phyloP scores from a whole-genome alignment of 1,139 yeast species.

The Yamadazyma membranifaciens region DNA sequence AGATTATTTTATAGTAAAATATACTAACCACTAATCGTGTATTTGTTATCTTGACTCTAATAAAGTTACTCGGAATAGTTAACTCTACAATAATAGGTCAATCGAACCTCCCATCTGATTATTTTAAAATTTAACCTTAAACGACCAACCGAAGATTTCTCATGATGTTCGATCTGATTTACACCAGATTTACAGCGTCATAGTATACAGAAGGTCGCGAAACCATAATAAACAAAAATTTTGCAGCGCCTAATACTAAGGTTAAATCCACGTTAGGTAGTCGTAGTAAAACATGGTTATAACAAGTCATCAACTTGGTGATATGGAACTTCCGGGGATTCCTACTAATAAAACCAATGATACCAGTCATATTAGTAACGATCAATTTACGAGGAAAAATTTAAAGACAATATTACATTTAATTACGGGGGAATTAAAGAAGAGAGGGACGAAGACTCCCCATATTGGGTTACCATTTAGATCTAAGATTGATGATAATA shows the following conservation, averaged over 20 bases:
- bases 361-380: conserved; percentile 17
- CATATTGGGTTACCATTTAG: conserved; percentile 69
- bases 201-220: not conserved
- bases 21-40: no score
- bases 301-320: conserved; percentile 11
- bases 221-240: not conserved
- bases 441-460: conserved; percentile 56
- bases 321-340: conserved; percentile 29
- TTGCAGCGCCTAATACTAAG: not conserved
- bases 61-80: not conserved
- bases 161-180: not conserved
- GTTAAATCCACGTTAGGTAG: not conserved
- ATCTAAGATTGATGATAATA: conserved; percentile 58
- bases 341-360: conserved; percentile 15
- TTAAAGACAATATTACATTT: conserved; percentile 63
- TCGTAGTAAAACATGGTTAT: conserved; percentile 11
- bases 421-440: conserved; percentile 64
- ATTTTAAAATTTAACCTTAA: not conserved
- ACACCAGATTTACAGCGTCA: not conserved
- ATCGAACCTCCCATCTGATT: not conserved
- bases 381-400: conserved; percentile 60
- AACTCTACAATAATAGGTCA: not conserved
- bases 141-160: not conserved
- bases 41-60: no score
- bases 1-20: no score